phyloP scores from a whole-genome alignment of 1,139 yeast genomes.

The Pichia sp. region DNA sequence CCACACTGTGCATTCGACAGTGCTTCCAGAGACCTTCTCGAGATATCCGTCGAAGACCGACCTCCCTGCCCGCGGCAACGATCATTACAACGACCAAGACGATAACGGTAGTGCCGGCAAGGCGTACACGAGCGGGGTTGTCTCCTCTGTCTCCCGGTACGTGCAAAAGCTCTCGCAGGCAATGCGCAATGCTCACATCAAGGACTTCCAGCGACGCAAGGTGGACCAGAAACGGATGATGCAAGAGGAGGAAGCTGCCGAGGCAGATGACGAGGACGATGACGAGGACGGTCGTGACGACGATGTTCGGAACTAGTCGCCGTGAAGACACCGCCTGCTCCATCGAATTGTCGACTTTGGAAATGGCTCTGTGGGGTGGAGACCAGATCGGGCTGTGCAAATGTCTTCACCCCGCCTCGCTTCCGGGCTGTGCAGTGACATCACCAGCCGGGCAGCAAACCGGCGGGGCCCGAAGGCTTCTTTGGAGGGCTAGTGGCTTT shows the following conservation, averaged over 20 bases:
- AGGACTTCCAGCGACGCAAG: slow-evolving; percentile 76
- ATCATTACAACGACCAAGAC: neutral
- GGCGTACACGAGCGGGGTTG: slow-evolving; percentile 3
- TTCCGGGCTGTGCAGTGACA: slow-evolving; percentile 3
- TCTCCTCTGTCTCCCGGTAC: slow-evolving; percentile 12
- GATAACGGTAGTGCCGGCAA: too few relatives aligned
- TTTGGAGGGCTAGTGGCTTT: too few relatives aligned
- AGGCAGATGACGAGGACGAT: slow-evolving; percentile 11
- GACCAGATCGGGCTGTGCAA: too few relatives aligned
- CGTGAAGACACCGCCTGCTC: too few relatives aligned
- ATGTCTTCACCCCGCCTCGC: too few relatives aligned
- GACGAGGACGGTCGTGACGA: neutral
- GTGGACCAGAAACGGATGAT: slow-evolving; percentile 35
- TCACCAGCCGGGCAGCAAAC: neutral
- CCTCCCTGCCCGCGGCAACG: neutral
- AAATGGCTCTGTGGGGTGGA: neutral
- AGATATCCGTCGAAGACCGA: neutral
- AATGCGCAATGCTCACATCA: slow-evolving; percentile 76
- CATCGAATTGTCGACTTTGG: neutral
- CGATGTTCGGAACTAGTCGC: too few relatives aligned
- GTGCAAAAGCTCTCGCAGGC: slow-evolving; percentile 48
- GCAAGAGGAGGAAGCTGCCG: slow-evolving; percentile 15
- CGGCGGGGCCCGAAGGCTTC: neutral
- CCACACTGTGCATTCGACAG: neutral
- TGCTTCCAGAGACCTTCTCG: slow-evolving; percentile 5